Percentiles rank a stretch among this genome's conserved stretches.
phyloP scores from a whole-genome alignment of 2,329 filamentous ascomycete genomes.

The Aureobasidium lini region DNA sequence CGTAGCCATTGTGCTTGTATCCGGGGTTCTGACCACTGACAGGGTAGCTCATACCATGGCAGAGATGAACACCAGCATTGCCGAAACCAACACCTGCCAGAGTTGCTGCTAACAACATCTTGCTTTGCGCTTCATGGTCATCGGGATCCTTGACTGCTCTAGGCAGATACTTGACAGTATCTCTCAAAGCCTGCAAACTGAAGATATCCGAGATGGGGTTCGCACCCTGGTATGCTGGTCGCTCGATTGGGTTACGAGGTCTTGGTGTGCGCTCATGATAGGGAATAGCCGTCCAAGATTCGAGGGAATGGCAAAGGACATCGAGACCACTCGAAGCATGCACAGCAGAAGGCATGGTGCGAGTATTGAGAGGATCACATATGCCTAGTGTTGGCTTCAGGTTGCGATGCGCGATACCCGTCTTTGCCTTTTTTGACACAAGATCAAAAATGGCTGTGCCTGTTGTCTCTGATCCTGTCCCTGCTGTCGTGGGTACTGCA shows the following conservation, averaged over 20 bases:
- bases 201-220: constrained; percentile 99
- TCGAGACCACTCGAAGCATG: constrained; percentile 88
- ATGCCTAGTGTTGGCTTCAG: constrained; percentile 93
- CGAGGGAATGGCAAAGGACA: constrained; percentile 88
- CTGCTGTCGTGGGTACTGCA: constrained; percentile 77
- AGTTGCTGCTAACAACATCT: constrained; percentile 94
- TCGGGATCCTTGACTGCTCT: constrained; percentile 81
- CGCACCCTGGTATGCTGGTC: constrained; percentile 92
- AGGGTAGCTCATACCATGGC: constrained; percentile 92
- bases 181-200: constrained; percentile 73
- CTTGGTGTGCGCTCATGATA: constrained; percentile 79
- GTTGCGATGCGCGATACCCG: constrained; percentile 89
- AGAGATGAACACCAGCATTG: constrained; percentile 90
- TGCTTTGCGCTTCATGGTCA: constrained; percentile 82
- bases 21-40: constrained; percentile 92
- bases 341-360: constrained; percentile 91
- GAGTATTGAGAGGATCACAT: constrained; percentile 78
- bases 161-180: constrained; percentile 87
- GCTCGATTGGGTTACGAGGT: constrained; percentile 79
- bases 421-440: constrained; percentile 83
- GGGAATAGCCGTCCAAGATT: constrained; percentile 96
- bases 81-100: constrained; percentile 94
- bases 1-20: constrained; percentile 84
- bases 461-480: constrained; percentile 88
- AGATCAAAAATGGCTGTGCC: constrained; percentile 98